phyloP scores from a whole-genome alignment of 257 asterid species.

The Scutellaria baicalensis region DNA sequence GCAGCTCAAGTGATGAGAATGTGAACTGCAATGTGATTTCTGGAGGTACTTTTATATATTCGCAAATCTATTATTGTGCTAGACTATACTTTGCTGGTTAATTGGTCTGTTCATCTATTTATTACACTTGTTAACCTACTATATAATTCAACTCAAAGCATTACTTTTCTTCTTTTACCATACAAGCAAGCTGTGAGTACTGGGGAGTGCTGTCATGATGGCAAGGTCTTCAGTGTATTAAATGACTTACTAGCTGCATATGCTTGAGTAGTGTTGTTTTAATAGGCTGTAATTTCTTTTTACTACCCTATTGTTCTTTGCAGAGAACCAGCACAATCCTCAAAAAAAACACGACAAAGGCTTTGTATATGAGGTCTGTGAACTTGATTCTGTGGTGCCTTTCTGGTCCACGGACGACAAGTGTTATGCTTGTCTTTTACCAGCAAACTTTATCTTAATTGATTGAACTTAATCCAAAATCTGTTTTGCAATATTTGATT shows the following conservation, averaged over 20 bases:
- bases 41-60: slow-evolving; percentile 46
- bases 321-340: slow-evolving; percentile 62
- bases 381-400: background rate
- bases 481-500: background rate
- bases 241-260: background rate
- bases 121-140: background rate
- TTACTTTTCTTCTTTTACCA: background rate
- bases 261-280: background rate
- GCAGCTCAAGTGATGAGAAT: slow-evolving; percentile 79
- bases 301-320: slow-evolving; percentile 6
- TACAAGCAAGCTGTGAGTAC: background rate
- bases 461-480: background rate
- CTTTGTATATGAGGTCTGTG: slow-evolving; percentile 54
- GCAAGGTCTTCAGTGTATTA: background rate
- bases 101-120: background rate
- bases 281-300: background rate
- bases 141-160: background rate
- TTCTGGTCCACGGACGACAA: background rate
- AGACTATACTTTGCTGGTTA: background rate
- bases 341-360: slow-evolving; percentile 41
- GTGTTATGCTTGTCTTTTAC: background rate
- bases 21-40: slow-evolving; percentile 53
- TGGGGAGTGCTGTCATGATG: background rate
- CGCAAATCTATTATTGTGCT: background rate
- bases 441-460: too few species aligned